Percentiles rank a stretch among this genome's conserved stretches.
These are phyloP conservation scores for Gastrolobium bilobum DNA, from an alignment of 306 rosid genomes.

Conservation along the genomic window DNA sequence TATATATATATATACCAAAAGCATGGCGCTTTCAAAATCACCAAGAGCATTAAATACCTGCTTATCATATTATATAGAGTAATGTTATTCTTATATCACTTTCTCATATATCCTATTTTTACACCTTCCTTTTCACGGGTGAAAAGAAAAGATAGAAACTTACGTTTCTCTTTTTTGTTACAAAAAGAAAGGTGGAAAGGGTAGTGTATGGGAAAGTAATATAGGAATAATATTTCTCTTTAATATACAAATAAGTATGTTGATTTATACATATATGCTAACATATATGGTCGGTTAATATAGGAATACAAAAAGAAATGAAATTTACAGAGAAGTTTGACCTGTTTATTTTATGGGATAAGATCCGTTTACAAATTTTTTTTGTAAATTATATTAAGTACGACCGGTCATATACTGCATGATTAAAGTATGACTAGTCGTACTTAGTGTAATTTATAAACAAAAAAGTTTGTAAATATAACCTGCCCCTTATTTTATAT, in stretches of 20 bases:
- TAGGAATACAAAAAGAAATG: neutral
- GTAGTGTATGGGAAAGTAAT: neutral
- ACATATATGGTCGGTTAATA: no score
- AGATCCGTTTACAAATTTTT: no score
- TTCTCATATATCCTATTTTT: neutral
- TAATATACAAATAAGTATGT: neutral
- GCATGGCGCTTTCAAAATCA: constrained; percentile 18
- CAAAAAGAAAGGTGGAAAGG: neutral
- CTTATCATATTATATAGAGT: neutral
- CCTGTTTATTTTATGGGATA: neutral
- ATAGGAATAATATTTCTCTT: neutral
- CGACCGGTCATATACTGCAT: no score
- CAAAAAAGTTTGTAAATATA: no score
- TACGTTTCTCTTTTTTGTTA: neutral
- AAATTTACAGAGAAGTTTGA: neutral
- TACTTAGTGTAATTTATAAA: no score
- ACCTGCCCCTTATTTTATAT: no score
- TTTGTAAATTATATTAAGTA: no score
- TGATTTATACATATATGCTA: no score
- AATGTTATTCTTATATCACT: neutral
- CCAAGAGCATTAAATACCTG: neutral
- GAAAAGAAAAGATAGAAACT: neutral
- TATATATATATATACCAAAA: neutral
- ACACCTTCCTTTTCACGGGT: neutral
- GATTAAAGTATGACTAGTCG: no score